Evolutionary conservation across 2,329 filamentous ascomycete species (phyloP).

Genomic region (Phoma sp.): DNA sequence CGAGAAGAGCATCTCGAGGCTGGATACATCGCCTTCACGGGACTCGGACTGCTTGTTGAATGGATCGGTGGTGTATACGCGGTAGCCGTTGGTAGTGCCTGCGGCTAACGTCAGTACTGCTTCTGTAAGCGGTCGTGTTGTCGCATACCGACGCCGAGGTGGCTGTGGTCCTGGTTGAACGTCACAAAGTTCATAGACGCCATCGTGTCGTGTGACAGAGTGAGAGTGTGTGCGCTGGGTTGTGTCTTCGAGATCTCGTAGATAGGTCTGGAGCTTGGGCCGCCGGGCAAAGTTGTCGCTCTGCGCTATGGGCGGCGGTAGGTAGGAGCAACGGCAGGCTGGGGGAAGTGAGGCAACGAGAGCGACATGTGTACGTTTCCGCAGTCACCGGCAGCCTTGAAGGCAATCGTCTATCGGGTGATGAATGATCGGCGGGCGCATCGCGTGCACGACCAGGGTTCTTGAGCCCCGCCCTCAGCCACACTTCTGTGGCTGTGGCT

Average conservation of each 20-base stretch:
- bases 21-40: constrained; percentile 91
- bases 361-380: constrained; percentile 22
- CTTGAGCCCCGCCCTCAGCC: constrained; percentile 32
- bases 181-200: constrained; percentile 90
- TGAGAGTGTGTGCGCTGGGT: constrained; percentile 5
- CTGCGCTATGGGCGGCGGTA: constrained; percentile 19
- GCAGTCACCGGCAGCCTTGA: constrained; percentile 13
- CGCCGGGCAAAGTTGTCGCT: neutral
- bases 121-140: no score
- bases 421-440: constrained; percentile 17
- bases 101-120: constrained; percentile 17
- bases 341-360: constrained; percentile 3
- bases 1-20: constrained; percentile 98
- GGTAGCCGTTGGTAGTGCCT: constrained; percentile 93
- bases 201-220: constrained; percentile 13
- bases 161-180: constrained; percentile 99
- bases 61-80: constrained; percentile 95
- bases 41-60: constrained; percentile 95
- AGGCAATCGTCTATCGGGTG: constrained; percentile 12
- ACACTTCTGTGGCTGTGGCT: constrained; percentile 20
- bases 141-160: constrained; percentile 84
- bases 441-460: constrained; percentile 26
- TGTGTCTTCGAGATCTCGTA: constrained; percentile 13
- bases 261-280: constrained; percentile 28
- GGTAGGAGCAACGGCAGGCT: constrained; percentile 7